Percentiles rank a stretch among this genome's conserved stretches.
phyloP scores from a whole-genome alignment of 176 grass and related monocot species.

The Oryza officinalis region DNA sequence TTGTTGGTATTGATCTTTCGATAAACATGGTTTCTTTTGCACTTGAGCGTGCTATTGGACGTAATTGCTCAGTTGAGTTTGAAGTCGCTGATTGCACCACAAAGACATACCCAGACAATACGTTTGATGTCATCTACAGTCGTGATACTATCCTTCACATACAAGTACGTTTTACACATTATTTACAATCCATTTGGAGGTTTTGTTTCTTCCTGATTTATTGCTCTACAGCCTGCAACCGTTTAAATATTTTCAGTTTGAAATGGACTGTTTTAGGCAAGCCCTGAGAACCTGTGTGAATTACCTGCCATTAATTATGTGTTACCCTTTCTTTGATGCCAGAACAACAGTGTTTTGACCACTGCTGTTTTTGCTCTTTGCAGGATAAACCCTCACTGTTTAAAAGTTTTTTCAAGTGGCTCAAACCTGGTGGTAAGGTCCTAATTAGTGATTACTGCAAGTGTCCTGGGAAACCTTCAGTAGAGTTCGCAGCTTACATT shows the following conservation, averaged over 20 bases:
- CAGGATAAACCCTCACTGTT: conserved; percentile 90
- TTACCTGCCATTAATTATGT: background rate
- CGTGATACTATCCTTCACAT: conserved; percentile 97
- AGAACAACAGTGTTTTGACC: conserved; percentile 13
- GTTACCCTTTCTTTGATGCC: background rate
- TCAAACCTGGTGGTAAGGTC: conserved; percentile 94
- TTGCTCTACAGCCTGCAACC: background rate
- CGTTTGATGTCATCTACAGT: conserved; percentile 91
- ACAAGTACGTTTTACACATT: conserved; percentile 51
- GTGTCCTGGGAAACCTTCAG: conserved; percentile 62
- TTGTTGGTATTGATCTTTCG: conserved; percentile 95
- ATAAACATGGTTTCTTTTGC: conserved; percentile 98
- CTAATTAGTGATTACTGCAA: conserved; percentile 95
- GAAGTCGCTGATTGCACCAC: conserved; percentile 97
- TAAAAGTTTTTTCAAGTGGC: conserved; percentile 79
- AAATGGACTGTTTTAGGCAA: background rate
- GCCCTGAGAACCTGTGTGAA: background rate
- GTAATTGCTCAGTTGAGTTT: conserved; percentile 85
- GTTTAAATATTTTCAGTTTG: background rate
- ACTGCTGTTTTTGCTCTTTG: conserved; percentile 9
- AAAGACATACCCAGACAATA: conserved; percentile 69
- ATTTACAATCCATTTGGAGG: background rate
- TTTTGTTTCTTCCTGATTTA: background rate
- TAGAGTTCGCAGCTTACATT: conserved; percentile 84
- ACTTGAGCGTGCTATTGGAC: conserved; percentile 83